phyloP scores from a whole-genome alignment of 768 basidiomycete species.

The Pleurotus tuber-regium region DNA sequence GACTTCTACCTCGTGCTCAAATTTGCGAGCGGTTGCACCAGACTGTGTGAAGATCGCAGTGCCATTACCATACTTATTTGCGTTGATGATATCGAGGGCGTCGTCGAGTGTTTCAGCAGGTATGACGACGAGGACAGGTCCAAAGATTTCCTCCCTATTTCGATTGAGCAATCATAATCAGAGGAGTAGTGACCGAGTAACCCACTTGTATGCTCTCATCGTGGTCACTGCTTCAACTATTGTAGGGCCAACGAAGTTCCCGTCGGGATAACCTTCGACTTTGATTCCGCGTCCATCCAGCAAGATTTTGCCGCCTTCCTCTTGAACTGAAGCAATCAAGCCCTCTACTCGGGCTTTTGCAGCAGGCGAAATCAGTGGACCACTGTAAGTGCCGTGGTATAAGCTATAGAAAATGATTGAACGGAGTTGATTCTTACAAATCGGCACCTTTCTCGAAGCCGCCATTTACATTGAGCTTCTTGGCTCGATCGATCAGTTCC shows the following conservation, averaged over 20 bases:
- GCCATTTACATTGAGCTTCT: conserved; percentile 77
- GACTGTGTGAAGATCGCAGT: conserved; percentile 96
- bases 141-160: conserved; percentile 89
- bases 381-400: conserved; percentile 35
- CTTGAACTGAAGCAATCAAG: conserved; percentile 70
- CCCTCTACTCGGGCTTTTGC: conserved; percentile 76
- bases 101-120: conserved; percentile 85
- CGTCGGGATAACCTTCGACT: conserved; percentile 75
- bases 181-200: conserved; percentile 9
- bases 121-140: conserved; percentile 81
- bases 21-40: conserved; percentile 92
- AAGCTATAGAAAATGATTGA: not conserved
- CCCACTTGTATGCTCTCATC: conserved; percentile 88
- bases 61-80: conserved; percentile 90
- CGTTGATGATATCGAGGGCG: conserved; percentile 86
- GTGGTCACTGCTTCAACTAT: conserved; percentile 78
- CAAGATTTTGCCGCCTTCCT: conserved; percentile 82
- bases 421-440: conserved; percentile 52
- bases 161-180: conserved; percentile 1
- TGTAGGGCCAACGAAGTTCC: conserved; percentile 95
- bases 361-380: conserved; percentile 78
- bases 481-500: conserved; percentile 79
- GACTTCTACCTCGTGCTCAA: conserved; percentile 83
- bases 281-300: conserved; percentile 78
- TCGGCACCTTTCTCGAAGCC: conserved; percentile 90